Base-by-base conservation (phyloP, 345 rosid species). In the Anacardium occidentale region DNA sequence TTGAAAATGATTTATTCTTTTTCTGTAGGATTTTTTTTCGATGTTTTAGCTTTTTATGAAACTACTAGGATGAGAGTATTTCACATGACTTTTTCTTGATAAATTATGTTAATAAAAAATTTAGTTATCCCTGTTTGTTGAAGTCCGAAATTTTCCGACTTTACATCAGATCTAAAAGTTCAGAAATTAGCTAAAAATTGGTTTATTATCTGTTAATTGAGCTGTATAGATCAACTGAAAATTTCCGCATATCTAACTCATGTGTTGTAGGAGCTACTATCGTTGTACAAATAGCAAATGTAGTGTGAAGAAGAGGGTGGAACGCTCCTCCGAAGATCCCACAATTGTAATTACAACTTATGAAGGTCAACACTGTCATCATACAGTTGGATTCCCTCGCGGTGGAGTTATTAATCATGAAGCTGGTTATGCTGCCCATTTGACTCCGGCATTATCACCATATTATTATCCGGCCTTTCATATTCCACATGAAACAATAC, bases 281-380 rank as follows among this genome's bases (percentile, higher is more conserved):
- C 89, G 98, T 47, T 95, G 99, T 78, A 95, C 99, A 21, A 95
- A 92, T 54, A 84, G 86, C 80, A 86, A 87, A 82, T 95, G 99
- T 76, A 95, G 89, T 0, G 99, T 95, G 77, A 95, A 95, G 84
- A 95, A 95, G 83, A 87, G 99, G 79, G 99, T 95, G 48, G 99
- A 95, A 74, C 79, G 99, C 29, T 95, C 98, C 22, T 89, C 89
- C 0, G 94, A 90, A 51, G 98, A 95, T 81, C 91, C 98, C 51
- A 69, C 96, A 2, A 68, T 76, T 37, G 98, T 95, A 40, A 91
- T 95, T 55, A 95, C 99, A 13, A 95, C 99, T 40, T 95, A 95
- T 64, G 99, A 95, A 84, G 99, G 99, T 63, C 99, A 95, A 70
- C 99, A 95, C 78, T 92, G 98, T 56, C 99, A 95, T 68, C 99